Base-by-base conservation (phyloP, 345 rosid species). In the Populus ilicifolia region DNA sequence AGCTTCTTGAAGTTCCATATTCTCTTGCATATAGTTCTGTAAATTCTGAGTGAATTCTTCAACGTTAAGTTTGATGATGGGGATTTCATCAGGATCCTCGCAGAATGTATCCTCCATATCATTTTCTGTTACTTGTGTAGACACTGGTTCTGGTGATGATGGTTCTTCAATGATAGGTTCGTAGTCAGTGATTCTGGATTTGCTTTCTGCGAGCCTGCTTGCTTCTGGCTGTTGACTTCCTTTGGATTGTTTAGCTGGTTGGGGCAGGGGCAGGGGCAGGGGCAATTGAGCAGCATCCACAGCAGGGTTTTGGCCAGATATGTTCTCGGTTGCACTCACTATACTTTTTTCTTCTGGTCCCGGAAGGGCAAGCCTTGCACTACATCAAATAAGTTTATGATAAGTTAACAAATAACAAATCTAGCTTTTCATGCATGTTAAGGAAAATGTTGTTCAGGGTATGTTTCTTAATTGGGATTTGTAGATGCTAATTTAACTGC, bases 321-420 rank as follows among this genome's bases (percentile, higher is more conserved):
- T 82, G 77, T 39, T 81, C 83, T 72, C 72, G 69, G 79, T 71
- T 67, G 89, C 75, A 79, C 76, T 79, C 48, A 89, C 85, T 77
- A 89, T 81, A 73, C 84, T 76, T 79, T 82, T 91, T 71, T 92
- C 96, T 74, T 90, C 97, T 73, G 96, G 91, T 17, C 91, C 97
- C 59, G 98, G 96, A 77, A 95, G 86, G 36, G 97, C 89, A 77
- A 95, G 93, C 79, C 98, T 92, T 78, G 98, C 97, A 80, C 99
- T 95, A 88, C 88, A 78, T 70, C 46, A 70, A 81, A 66, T 44
- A 82, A 65, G 43, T 56, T 65, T 50, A 20, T 33, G 48, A 71
- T 70, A 72, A 77, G 69, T 68, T 54, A 71, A 63, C 64, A 13
- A 41, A 71, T 54, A 71, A 63, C 64, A 13, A 41, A 71, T 50